Conservation (phyloP, 2,329 filamentous ascomycete species). For the Fusarium sp. region DNA sequence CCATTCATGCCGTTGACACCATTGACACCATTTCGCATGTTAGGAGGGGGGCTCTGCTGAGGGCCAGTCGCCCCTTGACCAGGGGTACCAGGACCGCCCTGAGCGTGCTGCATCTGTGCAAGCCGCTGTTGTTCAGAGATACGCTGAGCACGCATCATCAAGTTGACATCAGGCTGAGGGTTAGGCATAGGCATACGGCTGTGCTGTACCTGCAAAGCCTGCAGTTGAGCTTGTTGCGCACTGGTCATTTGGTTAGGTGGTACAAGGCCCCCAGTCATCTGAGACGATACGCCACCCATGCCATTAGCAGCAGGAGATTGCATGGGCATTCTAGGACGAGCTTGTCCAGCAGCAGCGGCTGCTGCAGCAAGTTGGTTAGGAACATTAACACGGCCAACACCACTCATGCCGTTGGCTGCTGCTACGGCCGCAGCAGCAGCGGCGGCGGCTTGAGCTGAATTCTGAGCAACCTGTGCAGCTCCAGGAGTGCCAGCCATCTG, state of each 20-base stretch:
- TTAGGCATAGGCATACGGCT: conserved; percentile 67
- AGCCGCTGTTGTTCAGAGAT: conserved; percentile 73
- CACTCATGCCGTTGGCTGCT: conserved; percentile 44
- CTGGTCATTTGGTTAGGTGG: conserved; percentile 71
- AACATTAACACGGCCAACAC: conserved; percentile 54
- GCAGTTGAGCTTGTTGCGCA: conserved; percentile 77
- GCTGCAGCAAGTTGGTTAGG: conserved; percentile 59
- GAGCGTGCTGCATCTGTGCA: conserved; percentile 60
- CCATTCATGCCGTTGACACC: conserved; percentile 46
- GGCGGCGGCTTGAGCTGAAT: conserved; percentile 43
- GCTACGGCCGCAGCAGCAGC: conserved; percentile 39
- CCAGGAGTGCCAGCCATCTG: conserved; percentile 59
- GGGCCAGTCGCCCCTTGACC: conserved; percentile 40
- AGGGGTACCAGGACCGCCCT: conserved; percentile 49
- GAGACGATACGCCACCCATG: conserved; percentile 61
- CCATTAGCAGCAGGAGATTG: conserved; percentile 63
- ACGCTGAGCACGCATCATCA: conserved; percentile 72
- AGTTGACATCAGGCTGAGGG: conserved; percentile 60
- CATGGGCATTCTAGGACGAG: conserved; percentile 64
- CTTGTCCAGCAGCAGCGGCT: conserved; percentile 55
- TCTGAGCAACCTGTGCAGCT: conserved; percentile 47
- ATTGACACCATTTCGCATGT: conserved; percentile 52
- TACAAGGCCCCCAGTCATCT: conserved; percentile 62
- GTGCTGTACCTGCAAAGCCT: conserved; percentile 66
- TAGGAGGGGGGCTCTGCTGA: conserved; percentile 58